Evolutionary conservation across 805 yeast species (phyloP).

Genomic region (Starmerella vaccinii): DNA sequence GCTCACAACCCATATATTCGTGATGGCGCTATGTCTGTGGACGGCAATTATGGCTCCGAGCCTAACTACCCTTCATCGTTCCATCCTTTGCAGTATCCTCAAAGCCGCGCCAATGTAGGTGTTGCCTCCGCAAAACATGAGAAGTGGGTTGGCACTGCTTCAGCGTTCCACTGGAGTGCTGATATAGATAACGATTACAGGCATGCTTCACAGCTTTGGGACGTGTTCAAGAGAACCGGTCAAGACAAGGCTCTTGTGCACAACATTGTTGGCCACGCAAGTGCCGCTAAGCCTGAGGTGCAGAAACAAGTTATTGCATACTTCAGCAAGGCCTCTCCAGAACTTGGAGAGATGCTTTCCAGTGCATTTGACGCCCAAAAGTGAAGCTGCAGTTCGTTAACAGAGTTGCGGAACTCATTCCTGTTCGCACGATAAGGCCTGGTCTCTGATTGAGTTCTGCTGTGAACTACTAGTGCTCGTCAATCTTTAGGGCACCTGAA

Average conservation of each 20-base stretch:
- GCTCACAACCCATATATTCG: conserved; percentile 41
- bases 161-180: conserved; percentile 79
- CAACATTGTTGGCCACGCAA: conserved; percentile 67
- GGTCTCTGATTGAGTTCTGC: no score
- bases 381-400: background rate
- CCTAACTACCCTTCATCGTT: conserved; percentile 45
- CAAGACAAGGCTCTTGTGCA: conserved; percentile 77
- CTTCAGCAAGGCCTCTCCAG: conserved; percentile 62
- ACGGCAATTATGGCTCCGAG: conserved; percentile 38
- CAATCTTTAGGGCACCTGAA: no score
- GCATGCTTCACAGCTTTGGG: conserved; percentile 71
- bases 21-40: conserved; percentile 49
- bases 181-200: conserved; percentile 49
- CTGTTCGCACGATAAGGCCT: no score
- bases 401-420: background rate
- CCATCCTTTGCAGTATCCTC: conserved; percentile 30
- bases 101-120: conserved; percentile 16
- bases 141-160: conserved; percentile 71
- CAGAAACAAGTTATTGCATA: conserved; percentile 70
- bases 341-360: conserved; percentile 50
- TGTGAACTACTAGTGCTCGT: no score
- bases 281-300: conserved; percentile 57
- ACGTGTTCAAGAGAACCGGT: conserved; percentile 66
- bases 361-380: background rate
- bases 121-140: conserved; percentile 44